Base-by-base conservation (phyloP, 352 stramenopile species). In the Chrysophaeum taylorii region DNA sequence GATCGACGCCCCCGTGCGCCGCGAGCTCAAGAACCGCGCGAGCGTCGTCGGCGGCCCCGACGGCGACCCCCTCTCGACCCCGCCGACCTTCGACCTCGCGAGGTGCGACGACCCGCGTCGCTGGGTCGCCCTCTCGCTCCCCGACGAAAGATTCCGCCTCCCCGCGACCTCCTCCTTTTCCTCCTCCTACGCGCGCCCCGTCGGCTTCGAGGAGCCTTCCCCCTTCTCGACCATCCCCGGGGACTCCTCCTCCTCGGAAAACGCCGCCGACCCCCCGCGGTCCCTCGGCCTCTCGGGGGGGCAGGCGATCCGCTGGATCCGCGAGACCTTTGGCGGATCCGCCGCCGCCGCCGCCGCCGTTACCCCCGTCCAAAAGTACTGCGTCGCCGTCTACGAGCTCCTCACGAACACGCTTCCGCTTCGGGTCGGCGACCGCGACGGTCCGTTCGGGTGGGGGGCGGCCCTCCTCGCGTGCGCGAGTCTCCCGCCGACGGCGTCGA, bases 351-450 rank as follows among this genome's bases (percentile, higher is more conserved):
- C n/a, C n/a, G n/a, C n/a, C n/a, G n/a, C n/a, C n/a, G n/a, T n/a
- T n/a, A n/a, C n/a, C n/a, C n/a, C n/a, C n/a, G n/a, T n/a, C n/a
- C n/a, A n/a, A n/a, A n/a, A n/a, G n/a, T n/a, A n/a, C 18, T 64
- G 37, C n/a, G 53, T 25, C 53, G 15, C n/a, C 33, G 25, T 37
- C 33, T 64, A 64, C 53, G 53, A 64, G 53, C 33, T 64, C n/a
- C 33, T 64, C 7, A 64, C 53, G 29, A 5, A 14, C 9, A 39
- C 53, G 7, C 53, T 64, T 16, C 53, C 53, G 9, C 33, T 64
- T 18, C 15, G 29, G 15, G 53, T 64, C 27, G 15, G 15, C 4
- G 16, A 35, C 53, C 12, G 29, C 53, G 53, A 64, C 53, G 53
- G 15, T 23, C 7, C 53, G 4, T 64, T 64, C n/a, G 53, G 53